Percentiles rank a stretch among this genome's conserved stretches.
phyloP scores from a whole-genome alignment of 2,329 filamentous ascomycete genomes.

The Cytospora leucostoma region DNA sequence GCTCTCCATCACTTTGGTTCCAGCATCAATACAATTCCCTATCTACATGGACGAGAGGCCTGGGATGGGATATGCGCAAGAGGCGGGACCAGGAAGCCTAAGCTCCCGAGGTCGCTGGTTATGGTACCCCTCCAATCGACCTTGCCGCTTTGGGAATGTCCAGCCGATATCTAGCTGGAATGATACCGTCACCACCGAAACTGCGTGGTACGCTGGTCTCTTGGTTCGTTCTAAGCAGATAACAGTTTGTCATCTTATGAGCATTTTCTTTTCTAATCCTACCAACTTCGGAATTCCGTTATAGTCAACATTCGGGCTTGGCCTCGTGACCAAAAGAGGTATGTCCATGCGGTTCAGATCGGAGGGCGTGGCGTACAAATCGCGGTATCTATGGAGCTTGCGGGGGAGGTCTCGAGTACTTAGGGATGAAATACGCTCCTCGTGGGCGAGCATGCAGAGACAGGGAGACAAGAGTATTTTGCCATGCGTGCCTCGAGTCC shows the following conservation, averaged over 20 bases:
- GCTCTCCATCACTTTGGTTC: no score
- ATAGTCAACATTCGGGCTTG: conserved; percentile 4
- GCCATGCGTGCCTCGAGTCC: not conserved
- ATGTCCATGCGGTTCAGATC: conserved; percentile 24
- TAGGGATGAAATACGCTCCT: not conserved
- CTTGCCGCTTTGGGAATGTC: conserved; percentile 25
- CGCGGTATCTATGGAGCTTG: not conserved
- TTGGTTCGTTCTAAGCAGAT: conserved; percentile 11
- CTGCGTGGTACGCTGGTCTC: conserved; percentile 12
- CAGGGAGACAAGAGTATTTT: not conserved
- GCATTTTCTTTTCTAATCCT: conserved; percentile 3
- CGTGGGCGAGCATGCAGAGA: not conserved
- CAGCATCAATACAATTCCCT: no score
- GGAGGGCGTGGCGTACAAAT: not conserved
- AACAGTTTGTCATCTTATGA: not conserved
- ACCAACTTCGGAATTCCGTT: conserved; percentile 18
- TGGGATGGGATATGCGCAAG: not conserved
- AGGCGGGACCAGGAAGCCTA: conserved; percentile 2
- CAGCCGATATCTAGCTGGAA: conserved; percentile 16
- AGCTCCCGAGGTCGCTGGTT: no score
- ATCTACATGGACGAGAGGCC: no score
- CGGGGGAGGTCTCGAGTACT: not conserved
- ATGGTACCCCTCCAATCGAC: not conserved
- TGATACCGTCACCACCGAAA: conserved; percentile 5
- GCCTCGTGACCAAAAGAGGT: conserved; percentile 21